Evolutionary conservation across 768 basidiomycete genomes (phyloP).

Genomic region (Boletus subcaerulescens): DNA sequence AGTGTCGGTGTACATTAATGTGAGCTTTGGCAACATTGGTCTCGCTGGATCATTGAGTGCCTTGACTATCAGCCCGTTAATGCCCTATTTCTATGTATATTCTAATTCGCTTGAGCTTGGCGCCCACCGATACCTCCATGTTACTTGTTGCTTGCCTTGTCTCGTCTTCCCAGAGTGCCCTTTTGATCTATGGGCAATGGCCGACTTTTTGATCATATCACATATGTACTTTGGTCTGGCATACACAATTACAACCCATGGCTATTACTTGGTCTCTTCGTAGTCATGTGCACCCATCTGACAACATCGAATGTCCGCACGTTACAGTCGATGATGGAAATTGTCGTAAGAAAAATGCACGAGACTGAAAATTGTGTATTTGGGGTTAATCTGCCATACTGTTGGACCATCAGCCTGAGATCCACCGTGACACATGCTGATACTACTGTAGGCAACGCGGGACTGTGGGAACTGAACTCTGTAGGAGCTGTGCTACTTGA

Average conservation of each 20-base stretch:
- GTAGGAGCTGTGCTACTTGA: too few species aligned
- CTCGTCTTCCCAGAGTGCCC: conserved; percentile 35
- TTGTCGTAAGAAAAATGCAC: too few species aligned
- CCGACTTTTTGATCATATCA: conserved; percentile 46
- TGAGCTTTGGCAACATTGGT: conserved; percentile 48
- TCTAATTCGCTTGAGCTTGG: conserved; percentile 33
- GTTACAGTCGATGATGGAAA: too few species aligned
- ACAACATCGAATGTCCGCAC: too few species aligned
- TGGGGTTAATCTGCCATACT: too few species aligned
- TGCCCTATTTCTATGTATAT: conserved; percentile 39
- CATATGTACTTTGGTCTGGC: conserved; percentile 72
- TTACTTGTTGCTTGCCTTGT: conserved; percentile 36
- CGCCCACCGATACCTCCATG: conserved; percentile 37
- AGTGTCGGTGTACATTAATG: conserved; percentile 50
- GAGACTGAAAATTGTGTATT: too few species aligned
- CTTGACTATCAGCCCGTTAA: conserved; percentile 26
- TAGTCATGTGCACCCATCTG: too few species aligned
- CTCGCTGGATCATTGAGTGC: conserved; percentile 54
- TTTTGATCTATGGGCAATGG: conserved; percentile 34
- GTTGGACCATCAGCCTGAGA: too few species aligned
- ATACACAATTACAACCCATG: conserved; percentile 44
- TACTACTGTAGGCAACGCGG: too few species aligned
- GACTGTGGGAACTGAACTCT: too few species aligned
- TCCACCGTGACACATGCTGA: too few species aligned
- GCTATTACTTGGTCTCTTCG: conserved; percentile 35